phyloP scores from a whole-genome alignment of 345 rosid genomes.

The Stellera chamaejasme region DNA sequence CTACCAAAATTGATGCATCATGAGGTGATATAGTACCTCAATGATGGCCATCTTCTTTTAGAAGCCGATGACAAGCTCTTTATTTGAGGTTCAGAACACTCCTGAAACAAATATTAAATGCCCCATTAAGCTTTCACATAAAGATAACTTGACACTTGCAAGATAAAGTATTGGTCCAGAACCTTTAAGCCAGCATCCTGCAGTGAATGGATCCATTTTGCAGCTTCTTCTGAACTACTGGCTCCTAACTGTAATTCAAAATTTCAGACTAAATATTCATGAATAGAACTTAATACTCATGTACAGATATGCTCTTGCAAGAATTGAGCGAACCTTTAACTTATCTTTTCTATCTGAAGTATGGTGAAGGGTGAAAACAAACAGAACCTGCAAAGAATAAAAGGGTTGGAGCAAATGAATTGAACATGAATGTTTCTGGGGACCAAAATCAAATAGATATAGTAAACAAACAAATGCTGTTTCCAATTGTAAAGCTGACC shows the following conservation, averaged over 20 bases:
- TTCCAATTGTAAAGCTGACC: not conserved
- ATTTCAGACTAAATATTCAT: slow-evolving; percentile 3
- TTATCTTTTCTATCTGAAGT: slow-evolving; percentile 64
- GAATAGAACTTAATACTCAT: not conserved
- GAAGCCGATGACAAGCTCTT: slow-evolving; percentile 43
- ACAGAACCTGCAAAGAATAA: slow-evolving; percentile 57
- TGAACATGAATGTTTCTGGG: slow-evolving; percentile 1
- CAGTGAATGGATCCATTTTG: slow-evolving; percentile 66
- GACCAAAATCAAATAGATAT: not conserved
- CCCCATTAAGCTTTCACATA: slow-evolving; percentile 11
- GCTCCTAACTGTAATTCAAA: slow-evolving; percentile 65
- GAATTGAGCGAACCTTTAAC: slow-evolving; percentile 47
- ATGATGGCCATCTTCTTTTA: slow-evolving; percentile 45
- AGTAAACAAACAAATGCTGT: not conserved
- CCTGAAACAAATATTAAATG: slow-evolving; percentile 27
- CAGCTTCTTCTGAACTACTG: slow-evolving; percentile 91
- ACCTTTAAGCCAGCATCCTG: slow-evolving; percentile 81
- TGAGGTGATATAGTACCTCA: slow-evolving; percentile 21
- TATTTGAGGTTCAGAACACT: slow-evolving; percentile 27
- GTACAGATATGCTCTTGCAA: not conserved
- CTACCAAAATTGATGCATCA: too few species aligned
- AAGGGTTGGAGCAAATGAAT: slow-evolving; percentile 8
- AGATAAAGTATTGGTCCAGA: not conserved
- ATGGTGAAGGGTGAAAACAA: slow-evolving; percentile 69
- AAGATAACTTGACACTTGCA: not conserved